A percentile compares a stretch with the other conserved stretches of the same genome.
Conservation (phyloP, 164 flowering plant species). For the Sedum album region DNA sequence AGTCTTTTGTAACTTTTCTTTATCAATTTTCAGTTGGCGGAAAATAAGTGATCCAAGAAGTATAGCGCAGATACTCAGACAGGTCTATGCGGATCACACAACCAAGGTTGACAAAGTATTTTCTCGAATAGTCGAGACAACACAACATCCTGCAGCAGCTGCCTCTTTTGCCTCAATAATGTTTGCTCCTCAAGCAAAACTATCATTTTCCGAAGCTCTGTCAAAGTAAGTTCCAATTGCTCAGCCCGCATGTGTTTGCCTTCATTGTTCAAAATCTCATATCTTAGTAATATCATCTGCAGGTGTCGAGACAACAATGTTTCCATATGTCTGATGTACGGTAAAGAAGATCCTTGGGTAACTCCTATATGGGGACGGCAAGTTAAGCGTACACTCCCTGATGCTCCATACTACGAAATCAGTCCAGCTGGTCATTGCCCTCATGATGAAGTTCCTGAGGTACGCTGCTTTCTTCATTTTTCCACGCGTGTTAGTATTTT, state of each 20-base stretch:
- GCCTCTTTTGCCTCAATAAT: constrained; percentile 92
- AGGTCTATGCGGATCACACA: constrained; percentile 88
- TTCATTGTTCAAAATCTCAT: constrained; percentile 8
- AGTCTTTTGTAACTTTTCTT: background rate
- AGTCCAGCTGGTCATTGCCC: constrained; percentile 99
- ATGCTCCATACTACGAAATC: constrained; percentile 85
- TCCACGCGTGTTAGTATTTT: too few species aligned
- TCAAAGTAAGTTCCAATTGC: constrained; percentile 30
- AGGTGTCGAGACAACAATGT: constrained; percentile 56
- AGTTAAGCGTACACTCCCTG: constrained; percentile 67
- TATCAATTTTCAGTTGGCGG: constrained; percentile 54
- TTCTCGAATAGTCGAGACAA: constrained; percentile 57
- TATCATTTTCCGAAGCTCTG: constrained; percentile 73
- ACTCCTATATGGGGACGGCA: constrained; percentile 74
- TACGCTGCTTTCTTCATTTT: constrained; percentile 18
- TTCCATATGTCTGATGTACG: constrained; percentile 85
- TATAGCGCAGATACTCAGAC: constrained; percentile 64
- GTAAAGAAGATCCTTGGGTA: constrained; percentile 99
- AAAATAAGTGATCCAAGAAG: constrained; percentile 83
- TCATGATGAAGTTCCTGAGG: constrained; percentile 99
- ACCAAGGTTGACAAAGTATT: constrained; percentile 78
- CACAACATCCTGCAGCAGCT: constrained; percentile 96
- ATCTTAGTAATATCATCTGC: background rate
- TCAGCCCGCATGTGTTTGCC: background rate
- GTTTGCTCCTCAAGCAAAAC: constrained; percentile 77